phyloP scores from a whole-genome alignment of 1,284 basidiomycete species.

The Austroboletus olivaceoglutinosus region DNA sequence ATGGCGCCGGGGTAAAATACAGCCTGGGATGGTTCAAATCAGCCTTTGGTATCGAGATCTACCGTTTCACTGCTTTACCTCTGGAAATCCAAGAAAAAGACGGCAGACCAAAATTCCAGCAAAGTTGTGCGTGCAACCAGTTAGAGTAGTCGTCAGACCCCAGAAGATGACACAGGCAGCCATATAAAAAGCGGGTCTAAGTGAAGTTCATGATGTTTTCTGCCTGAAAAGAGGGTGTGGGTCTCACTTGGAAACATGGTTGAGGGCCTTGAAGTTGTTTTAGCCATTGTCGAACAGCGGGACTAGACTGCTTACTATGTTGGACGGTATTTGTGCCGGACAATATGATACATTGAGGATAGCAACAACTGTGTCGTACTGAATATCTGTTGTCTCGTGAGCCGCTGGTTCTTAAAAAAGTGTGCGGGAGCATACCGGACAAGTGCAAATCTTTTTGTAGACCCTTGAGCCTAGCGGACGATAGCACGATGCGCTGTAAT shows the following conservation, averaged over 20 bases:
- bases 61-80: slow-evolving; percentile 33
- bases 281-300: not conserved
- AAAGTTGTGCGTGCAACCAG: slow-evolving; percentile 55
- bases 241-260: slow-evolving; percentile 46
- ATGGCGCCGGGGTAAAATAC: slow-evolving; percentile 65
- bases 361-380: slow-evolving; percentile 60
- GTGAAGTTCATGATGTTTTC: not conserved
- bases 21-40: slow-evolving; percentile 35
- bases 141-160: slow-evolving; percentile 62
- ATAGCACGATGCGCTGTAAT: slow-evolving; percentile 54
- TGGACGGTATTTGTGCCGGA: slow-evolving; percentile 63
- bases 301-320: slow-evolving; percentile 45
- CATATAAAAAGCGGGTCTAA: slow-evolving; percentile 61
- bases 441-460: slow-evolving; percentile 56
- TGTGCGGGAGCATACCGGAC: slow-evolving; percentile 38
- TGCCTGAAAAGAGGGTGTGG: not conserved
- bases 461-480: slow-evolving; percentile 58
- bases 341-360: slow-evolving; percentile 62
- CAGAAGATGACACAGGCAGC: slow-evolving; percentile 60
- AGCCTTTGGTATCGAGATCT: not conserved
- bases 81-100: slow-evolving; percentile 62
- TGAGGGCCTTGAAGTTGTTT: slow-evolving; percentile 39
- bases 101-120: slow-evolving; percentile 57
- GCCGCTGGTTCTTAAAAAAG: not conserved
- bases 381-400: slow-evolving; percentile 44